These are phyloP conservation scores for Apiospora aurea DNA, from an alignment of 2,329 filamentous ascomycete genomes.

Conservation along the genomic window DNA sequence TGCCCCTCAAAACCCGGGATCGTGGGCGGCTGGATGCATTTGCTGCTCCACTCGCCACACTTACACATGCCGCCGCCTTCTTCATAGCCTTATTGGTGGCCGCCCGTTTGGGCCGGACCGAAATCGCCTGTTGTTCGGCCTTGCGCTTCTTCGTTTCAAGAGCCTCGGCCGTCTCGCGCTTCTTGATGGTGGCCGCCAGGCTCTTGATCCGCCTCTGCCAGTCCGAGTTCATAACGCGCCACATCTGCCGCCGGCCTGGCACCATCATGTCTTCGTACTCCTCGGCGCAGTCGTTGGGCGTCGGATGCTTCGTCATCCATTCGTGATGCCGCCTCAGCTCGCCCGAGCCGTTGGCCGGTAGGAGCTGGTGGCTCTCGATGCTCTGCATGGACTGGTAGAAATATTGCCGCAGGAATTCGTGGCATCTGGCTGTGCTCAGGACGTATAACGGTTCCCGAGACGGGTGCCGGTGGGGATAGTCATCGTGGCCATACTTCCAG, in stretches of 20 bases:
- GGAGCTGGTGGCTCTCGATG: constrained; percentile 4
- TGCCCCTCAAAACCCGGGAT: background rate
- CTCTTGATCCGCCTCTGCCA: constrained; percentile 8
- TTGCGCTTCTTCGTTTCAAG: background rate
- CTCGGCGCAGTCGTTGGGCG: constrained; percentile 7
- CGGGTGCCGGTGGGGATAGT: background rate
- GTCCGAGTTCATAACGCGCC: constrained; percentile 15
- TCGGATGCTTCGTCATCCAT: constrained; percentile 6
- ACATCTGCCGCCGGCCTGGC: background rate
- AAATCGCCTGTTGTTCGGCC: background rate
- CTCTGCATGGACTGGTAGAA: constrained; percentile 6
- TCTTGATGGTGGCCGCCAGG: constrained; percentile 12
- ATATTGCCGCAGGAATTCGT: constrained; percentile 16
- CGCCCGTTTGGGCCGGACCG: background rate
- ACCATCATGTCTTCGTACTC: constrained; percentile 17
- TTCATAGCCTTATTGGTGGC: background rate
- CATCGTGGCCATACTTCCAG: constrained; percentile 18
- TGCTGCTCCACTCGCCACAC: background rate
- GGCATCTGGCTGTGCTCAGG: constrained; percentile 6
- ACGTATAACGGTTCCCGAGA: constrained; percentile 16
- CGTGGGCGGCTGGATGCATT: background rate
- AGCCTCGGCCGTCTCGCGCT: background rate
- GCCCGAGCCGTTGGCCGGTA: background rate
- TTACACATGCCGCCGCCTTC: background rate
- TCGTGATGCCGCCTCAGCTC: constrained; percentile 5